Evolutionary conservation across 2,329 filamentous ascomycete species (phyloP), one percentile per base, ranked within the genome.

Genomic region (Stachybotrys echinatus): DNA sequence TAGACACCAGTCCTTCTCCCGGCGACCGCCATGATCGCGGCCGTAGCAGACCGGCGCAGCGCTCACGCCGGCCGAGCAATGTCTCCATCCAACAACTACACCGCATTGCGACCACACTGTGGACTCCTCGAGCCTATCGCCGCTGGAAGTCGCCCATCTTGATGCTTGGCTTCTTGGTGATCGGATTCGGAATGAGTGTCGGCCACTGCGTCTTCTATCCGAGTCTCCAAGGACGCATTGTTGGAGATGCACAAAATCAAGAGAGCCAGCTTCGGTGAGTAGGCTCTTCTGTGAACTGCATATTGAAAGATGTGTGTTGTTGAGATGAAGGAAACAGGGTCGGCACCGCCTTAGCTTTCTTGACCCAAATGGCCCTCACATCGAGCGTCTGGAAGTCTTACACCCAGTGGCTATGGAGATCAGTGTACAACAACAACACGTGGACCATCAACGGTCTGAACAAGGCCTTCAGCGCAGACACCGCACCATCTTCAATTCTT

Each of bases 371-470:
- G 18, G 40, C 50, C 2, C 50, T 45, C 8, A 48, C 46, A n/a
- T 21, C 50, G 1, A 48, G 50, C 20, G 50, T 51, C 14, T 51
- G 50, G 50, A 51, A 46, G 42, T 46, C 37, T 2, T 51, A 43
- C 34, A 51, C 50, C 1, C 46, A 51, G 37, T 51, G 50, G 46
- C 50, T 51, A 7, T 51, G 50, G 47, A 42, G 19, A 37, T 42
- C 50, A 6, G 50, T 51, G 37, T 51, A 51, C 37, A 23, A 19
- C n/a, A 38, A 23, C 10, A 34, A 34, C 14, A 23, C 6, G 2
- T 51, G 50, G 46, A 51, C 50, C 4, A 46, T 46, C 27, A 46
- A 48, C 10, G 50, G 50, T 18, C 34, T 48, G 22, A 51, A 51
- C 50, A 51, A 48, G 19, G 47, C 50, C 12, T 51, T 51, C 17